phyloP scores from a whole-genome alignment of 352 stramenopile species.

The Thraustochytrium sp. region DNA sequence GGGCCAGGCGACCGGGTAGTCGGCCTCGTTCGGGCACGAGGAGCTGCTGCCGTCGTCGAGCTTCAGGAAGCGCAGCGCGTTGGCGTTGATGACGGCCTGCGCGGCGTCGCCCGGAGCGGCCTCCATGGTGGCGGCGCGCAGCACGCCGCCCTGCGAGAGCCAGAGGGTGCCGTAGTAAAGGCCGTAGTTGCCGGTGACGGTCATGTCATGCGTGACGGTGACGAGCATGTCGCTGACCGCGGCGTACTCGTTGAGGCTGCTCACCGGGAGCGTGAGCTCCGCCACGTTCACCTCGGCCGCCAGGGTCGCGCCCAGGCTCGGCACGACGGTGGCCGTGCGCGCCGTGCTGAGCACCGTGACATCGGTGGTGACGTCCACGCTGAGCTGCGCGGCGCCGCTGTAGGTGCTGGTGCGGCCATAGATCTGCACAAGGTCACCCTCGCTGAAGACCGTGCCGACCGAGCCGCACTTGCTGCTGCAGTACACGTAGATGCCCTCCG shows the following conservation, averaged over 20 bases:
- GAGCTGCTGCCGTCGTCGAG: not conserved
- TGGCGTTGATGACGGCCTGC: not conserved
- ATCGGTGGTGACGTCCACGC: not conserved
- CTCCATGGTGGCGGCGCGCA: not conserved
- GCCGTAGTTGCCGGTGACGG: not conserved
- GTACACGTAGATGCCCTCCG: constrained; percentile 40
- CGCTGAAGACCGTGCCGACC: not conserved
- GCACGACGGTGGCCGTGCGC: not conserved
- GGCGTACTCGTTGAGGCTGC: not conserved
- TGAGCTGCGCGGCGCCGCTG: constrained; percentile 6
- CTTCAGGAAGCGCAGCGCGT: not conserved
- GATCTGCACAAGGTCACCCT: not conserved
- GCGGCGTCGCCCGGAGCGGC: not conserved
- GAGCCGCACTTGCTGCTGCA: not conserved
- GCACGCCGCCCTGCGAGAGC: not conserved
- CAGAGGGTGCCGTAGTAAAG: constrained; percentile 14
- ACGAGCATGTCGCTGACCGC: constrained; percentile 29
- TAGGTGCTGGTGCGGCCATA: not conserved
- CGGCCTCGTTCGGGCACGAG: not conserved
- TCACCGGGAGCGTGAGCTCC: not conserved
- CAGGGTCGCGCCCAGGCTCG: not conserved
- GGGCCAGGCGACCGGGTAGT: not conserved
- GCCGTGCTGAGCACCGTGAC: not conserved
- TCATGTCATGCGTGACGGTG: not conserved
- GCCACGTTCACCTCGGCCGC: constrained; percentile 31